Evolutionary conservation across 371 early-diverging fungal genomes (phyloP).

Genomic region (Dinochytrium kinnereticum): DNA sequence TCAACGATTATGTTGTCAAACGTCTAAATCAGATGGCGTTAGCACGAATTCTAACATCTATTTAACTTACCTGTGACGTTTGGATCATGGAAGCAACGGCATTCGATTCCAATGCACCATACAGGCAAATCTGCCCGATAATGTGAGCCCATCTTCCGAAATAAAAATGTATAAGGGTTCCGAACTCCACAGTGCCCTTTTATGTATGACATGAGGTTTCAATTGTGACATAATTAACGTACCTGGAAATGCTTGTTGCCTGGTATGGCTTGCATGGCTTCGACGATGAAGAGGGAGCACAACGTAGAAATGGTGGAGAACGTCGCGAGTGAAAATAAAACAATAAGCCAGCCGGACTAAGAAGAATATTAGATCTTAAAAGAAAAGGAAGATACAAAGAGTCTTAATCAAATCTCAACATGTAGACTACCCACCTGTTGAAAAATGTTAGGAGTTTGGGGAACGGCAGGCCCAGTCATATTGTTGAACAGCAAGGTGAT

Average conservation of each 20-base stretch:
- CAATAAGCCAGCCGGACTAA: conserved; percentile 47
- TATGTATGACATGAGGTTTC: conserved; percentile 44
- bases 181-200: conserved; percentile 22
- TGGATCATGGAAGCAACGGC: conserved; percentile 38
- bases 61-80: conserved; percentile 31
- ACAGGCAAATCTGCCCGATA: conserved; percentile 36
- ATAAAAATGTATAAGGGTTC: conserved; percentile 41
- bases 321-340: conserved; percentile 40
- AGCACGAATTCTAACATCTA: not conserved
- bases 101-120: conserved; percentile 32
- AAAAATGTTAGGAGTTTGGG: conserved; percentile 25
- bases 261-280: conserved; percentile 72
- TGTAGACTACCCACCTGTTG: conserved; percentile 27
- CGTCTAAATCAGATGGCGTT: conserved; percentile 34
- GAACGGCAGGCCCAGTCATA: conserved; percentile 51
- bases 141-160: conserved; percentile 36
- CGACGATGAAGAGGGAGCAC: conserved; percentile 65
- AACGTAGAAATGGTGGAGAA: conserved; percentile 46
- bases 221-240: conserved; percentile 38
- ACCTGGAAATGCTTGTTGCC: conserved; percentile 65
- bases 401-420: no score
- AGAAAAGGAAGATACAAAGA: conserved; percentile 8
- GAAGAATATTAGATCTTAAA: not conserved
- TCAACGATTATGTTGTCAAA: conserved; percentile 53
- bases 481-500: conserved; percentile 54